Evolutionary conservation across 805 yeast species (phyloP).

Genomic region (Starmerella roubikii): DNA sequence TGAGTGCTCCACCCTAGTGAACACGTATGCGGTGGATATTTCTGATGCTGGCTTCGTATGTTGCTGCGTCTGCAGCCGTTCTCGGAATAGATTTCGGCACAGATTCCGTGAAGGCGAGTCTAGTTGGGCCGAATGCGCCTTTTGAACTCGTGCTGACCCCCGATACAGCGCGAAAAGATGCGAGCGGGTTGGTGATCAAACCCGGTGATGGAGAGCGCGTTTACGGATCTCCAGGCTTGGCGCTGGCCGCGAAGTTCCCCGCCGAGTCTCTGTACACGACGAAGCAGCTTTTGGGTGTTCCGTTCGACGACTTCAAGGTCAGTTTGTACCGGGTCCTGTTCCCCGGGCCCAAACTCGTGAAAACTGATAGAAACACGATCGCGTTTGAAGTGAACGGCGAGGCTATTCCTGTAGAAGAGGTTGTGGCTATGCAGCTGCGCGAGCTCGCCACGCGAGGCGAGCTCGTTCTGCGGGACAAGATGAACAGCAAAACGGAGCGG

Average conservation of each 20-base stretch:
- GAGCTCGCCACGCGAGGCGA: slow-evolving; percentile 56
- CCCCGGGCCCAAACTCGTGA: slow-evolving; percentile 42
- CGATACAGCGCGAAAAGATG: slow-evolving; percentile 84
- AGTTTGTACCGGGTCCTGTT: slow-evolving; percentile 39
- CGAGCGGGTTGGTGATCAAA: slow-evolving; percentile 56
- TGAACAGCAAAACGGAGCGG: slow-evolving; percentile 27
- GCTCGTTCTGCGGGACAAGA: slow-evolving; percentile 39
- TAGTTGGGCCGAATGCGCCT: slow-evolving; percentile 82
- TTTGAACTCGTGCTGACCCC: slow-evolving; percentile 79
- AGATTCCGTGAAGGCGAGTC: slow-evolving; percentile 70
- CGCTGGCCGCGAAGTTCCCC: slow-evolving; percentile 63
- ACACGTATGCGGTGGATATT: slow-evolving; percentile 9
- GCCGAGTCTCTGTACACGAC: slow-evolving; percentile 48
- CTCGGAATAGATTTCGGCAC: slow-evolving; percentile 85
- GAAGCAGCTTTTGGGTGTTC: slow-evolving; percentile 56
- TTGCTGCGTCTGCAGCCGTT: slow-evolving; percentile 40
- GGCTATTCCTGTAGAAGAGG: slow-evolving; percentile 55
- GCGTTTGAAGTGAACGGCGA: slow-evolving; percentile 41
- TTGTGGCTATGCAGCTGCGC: slow-evolving; percentile 67
- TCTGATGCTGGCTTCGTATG: slow-evolving; percentile 6
- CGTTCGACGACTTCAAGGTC: slow-evolving; percentile 34
- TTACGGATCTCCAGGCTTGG: slow-evolving; percentile 63
- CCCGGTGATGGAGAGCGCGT: slow-evolving; percentile 37
- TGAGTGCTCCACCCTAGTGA: too few species aligned
- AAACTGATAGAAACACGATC: slow-evolving; percentile 38